Evolutionary conservation across 768 basidiomycete species (phyloP).

Genomic region (Hirschioporus abietinus): DNA sequence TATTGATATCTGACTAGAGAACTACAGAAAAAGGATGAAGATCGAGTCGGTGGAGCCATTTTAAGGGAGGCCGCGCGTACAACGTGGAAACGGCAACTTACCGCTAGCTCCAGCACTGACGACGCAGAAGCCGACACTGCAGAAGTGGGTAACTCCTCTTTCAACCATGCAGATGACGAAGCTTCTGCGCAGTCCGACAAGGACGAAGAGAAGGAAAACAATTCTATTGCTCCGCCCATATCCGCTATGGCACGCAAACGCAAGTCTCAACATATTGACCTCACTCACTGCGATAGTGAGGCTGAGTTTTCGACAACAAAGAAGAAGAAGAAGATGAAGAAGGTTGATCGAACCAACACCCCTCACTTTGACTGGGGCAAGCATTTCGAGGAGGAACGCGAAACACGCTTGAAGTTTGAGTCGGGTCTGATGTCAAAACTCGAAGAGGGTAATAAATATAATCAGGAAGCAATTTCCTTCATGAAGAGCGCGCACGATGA

Average conservation of each 20-base stretch:
- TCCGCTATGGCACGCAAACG: background rate
- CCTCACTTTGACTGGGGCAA: background rate
- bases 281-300: background rate
- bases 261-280: background rate
- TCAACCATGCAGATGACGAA: background rate
- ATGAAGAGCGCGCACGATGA: background rate
- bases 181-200: background rate
- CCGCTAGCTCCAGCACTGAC: background rate
- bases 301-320: background rate
- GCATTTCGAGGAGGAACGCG: background rate
- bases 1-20: no score
- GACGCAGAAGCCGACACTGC: background rate
- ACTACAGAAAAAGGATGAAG: background rate
- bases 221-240: no score
- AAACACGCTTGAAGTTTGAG: background rate
- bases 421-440: background rate
- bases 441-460: background rate
- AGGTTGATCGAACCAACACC: background rate
- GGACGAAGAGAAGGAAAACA: background rate
- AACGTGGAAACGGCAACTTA: background rate
- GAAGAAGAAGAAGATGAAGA: background rate
- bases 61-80: background rate
- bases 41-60: background rate
- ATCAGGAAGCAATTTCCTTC: background rate
- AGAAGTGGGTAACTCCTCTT: background rate